These are phyloP conservation scores for Lotmaria passim DNA, from an alignment of 208 protist genomes.

Conservation along the genomic window DNA sequence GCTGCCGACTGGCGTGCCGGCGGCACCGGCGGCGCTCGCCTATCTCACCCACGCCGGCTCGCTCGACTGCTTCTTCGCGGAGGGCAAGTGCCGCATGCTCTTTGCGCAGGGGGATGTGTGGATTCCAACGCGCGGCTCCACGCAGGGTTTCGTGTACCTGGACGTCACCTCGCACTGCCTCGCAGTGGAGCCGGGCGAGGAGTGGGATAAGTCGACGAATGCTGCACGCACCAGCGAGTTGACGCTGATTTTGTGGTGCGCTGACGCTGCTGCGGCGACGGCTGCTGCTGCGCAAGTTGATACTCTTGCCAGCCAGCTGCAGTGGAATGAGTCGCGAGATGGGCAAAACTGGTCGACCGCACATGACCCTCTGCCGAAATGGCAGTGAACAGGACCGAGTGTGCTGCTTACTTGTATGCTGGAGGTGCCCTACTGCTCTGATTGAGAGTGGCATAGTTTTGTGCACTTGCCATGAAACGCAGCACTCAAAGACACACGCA, in stretches of 20 bases:
- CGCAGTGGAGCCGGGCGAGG: conserved; percentile 49
- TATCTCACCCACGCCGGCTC: conserved; percentile 39
- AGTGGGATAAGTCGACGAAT: conserved; percentile 17
- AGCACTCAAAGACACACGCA: too few species aligned
- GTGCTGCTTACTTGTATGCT: background rate
- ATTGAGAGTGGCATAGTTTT: too few species aligned
- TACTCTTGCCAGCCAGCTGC: conserved; percentile 32
- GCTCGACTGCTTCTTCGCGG: conserved; percentile 38
- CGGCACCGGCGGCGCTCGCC: conserved; percentile 43
- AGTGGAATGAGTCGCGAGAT: conserved; percentile 37
- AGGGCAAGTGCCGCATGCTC: conserved; percentile 34
- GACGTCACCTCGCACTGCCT: conserved; percentile 51
- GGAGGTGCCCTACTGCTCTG: too few species aligned
- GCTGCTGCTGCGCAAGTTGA: conserved; percentile 15
- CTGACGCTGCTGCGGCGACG: conserved; percentile 5
- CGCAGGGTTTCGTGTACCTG: conserved; percentile 38
- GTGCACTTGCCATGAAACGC: background rate
- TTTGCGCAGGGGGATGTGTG: conserved; percentile 54
- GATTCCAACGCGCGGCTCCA: conserved; percentile 45
- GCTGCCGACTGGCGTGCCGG: conserved; percentile 26
- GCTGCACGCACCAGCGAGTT: conserved; percentile 35
- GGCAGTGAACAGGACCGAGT: conserved; percentile 22
- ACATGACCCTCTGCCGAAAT: conserved; percentile 41
- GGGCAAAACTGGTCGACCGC: conserved; percentile 25
- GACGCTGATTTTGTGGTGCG: conserved; percentile 43